These are phyloP conservation scores for Piromyces sp. DNA, from an alignment of 192 early-diverging fungal genomes.

Conservation along the genomic window DNA sequence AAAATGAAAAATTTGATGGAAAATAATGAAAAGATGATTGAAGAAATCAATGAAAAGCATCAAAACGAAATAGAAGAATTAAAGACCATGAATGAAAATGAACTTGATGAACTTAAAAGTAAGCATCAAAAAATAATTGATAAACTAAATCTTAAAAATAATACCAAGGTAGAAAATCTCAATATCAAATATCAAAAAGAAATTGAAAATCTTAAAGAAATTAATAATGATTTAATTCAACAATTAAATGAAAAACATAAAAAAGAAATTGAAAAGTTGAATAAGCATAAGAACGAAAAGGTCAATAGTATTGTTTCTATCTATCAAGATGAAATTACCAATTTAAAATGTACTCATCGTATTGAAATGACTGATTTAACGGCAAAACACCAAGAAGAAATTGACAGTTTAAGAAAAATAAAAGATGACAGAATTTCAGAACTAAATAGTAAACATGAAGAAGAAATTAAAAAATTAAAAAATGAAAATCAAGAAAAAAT, in stretches of 20 bases:
- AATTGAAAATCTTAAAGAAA: background rate
- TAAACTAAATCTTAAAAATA: background rate
- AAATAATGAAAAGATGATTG: background rate
- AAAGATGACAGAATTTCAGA: background rate
- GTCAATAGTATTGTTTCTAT: background rate
- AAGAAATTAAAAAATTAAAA: background rate
- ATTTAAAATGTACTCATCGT: background rate
- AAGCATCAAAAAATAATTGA: background rate
- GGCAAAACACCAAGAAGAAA: background rate
- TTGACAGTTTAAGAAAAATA: background rate
- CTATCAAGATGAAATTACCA: background rate
- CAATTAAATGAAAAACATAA: background rate
- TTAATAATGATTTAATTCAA: background rate
- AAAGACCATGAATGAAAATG: background rate
- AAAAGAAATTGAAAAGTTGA: background rate
- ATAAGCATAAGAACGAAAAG: background rate
- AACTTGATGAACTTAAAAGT: background rate
- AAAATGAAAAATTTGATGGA: background rate
- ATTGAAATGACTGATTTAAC: background rate
- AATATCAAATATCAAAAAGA: background rate
- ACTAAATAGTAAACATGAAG: background rate
- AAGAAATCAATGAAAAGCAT: background rate
- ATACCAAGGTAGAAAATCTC: background rate
- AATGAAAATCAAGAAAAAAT: background rate
- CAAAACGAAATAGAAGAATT: background rate